Evolutionary conservation across 306 rosid species (phyloP), one percentile per base, ranked within the genome.

Genomic region (Canavalia gladiata): DNA sequence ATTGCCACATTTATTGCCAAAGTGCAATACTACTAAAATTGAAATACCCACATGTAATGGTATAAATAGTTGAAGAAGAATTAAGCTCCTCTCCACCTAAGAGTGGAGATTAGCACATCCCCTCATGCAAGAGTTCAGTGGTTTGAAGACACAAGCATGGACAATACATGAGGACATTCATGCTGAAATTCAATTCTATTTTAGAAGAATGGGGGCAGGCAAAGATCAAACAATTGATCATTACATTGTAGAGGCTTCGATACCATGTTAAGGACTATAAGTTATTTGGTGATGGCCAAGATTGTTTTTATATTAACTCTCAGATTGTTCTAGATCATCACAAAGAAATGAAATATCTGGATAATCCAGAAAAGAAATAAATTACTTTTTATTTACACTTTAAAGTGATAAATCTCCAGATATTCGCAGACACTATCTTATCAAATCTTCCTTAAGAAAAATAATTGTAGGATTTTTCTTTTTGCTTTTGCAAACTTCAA

Each of bases 401-500:
- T 4, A 11, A 0, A 18, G 25, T 11, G 13, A 37, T 63, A 35
- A 13, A 35, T 63, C 69, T 63, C 29, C 33, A 4, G 62, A 33
- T 71, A 50, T 47, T 8, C 5, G 9, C 7, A 13, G 45, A 3
- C 33, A 39, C 6, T 33, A 12, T 13, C 28, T 33, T 46, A 31
- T 28, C n/a, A 68, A 29, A 42, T 28, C 57, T 6, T 30, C 25
- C 74, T 3, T 8, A 1, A 66, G 2, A 35, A 62, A 42, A 67
- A 67, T 5, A 63, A 11, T 29, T 68, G 56, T 10, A 29, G 11
- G 10, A 29, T 29, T 29, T 56, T 68, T 68, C 8, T 18, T 18
- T 18, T 18, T 18, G 49, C 51, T 77, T 29, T 67, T 4, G 35
- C 35, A 66, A 78, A 65, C 29, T 66, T 52, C 47, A 37, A 52